Evolutionary conservation across 805 yeast species (phyloP), one percentile per base, ranked within the genome.

Genomic region (Saccharomycopsis amapae): DNA sequence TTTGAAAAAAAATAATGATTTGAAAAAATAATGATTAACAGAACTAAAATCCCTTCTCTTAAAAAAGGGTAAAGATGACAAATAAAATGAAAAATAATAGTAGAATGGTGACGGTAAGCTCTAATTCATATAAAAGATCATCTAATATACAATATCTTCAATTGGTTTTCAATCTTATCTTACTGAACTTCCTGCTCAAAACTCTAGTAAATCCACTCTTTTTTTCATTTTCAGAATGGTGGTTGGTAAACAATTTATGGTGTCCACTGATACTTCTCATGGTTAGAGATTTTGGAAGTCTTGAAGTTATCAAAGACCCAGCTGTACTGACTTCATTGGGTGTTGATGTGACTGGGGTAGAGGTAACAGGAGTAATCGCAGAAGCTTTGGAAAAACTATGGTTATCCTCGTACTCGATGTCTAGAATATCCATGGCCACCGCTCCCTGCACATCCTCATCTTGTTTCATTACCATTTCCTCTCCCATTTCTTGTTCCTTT

Each of bases 151-250:
- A 26, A 26, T 12, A 26, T 26, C 30, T 12, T 12, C 12, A 31
- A 13, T 7, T 10, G 15, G 18, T n/a, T 19, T 45, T 48, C 38
- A 48, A 23, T 20, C 45, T 23, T 7, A 45, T 48, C 26, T 34
- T 48, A 19, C 49, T 44, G 26, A 48, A 44, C 22, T 48, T 46
- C 19, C 49, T 15, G 20, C 51, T 40, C 26, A 48, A 36, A 7
- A 31, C 51, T 7, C 48, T 31, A 7, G 43, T 31, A 34, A 48
- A 38, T 6, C 48, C 44, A n/a, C 32, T 22, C 41, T 35, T 44
- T 26, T 39, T 44, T 6, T 23, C 46, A 12, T 20, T 38, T 5
- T 28, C 34, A 20, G 12, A 7, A 23, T 10, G 19, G 12, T 20
- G 20, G 6, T 5, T 23, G 18, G 31, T 26, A n/a, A 17, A 15